phyloP scores from a whole-genome alignment of 176 grass and related monocot genomes.

The Rhynchospora pubera region DNA sequence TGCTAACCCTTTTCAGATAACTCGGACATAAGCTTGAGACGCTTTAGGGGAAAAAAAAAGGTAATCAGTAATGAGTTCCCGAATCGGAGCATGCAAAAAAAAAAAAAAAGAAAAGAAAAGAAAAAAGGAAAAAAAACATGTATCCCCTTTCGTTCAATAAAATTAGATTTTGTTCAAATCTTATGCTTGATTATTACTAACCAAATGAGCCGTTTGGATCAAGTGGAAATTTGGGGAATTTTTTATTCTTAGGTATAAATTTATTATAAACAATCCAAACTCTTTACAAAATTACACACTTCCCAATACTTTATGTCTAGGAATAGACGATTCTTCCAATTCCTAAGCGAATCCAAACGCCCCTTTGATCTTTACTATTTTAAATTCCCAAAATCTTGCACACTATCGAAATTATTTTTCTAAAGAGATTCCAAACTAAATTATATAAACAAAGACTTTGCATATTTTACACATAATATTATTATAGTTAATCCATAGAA shows the following conservation, averaged over 20 bases:
- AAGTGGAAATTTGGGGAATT: no score
- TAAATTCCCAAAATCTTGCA: background rate
- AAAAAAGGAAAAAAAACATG: no score
- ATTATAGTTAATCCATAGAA: conserved; percentile 5
- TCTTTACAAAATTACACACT: no score
- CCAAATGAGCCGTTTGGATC: no score
- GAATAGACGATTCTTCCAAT: no score
- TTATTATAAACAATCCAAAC: no score
- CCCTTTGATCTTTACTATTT: background rate
- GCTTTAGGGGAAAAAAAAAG: no score
- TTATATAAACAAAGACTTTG: background rate
- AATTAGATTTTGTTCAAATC: background rate
- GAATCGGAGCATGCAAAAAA: background rate
- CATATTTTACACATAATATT: background rate
- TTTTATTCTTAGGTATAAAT: no score
- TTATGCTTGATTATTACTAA: background rate
- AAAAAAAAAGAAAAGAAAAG: no score
- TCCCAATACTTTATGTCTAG: no score
- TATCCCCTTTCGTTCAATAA: background rate
- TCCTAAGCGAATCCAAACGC: no score
- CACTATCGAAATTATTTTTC: background rate
- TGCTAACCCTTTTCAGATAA: background rate
- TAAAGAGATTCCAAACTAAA: background rate
- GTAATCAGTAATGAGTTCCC: background rate
- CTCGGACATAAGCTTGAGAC: background rate